A percentile compares a stretch with the other conserved stretches of the same genome.
Evolutionary conservation across 2,329 filamentous ascomycete species (phyloP).

Genomic region (Penicillium sp.): DNA sequence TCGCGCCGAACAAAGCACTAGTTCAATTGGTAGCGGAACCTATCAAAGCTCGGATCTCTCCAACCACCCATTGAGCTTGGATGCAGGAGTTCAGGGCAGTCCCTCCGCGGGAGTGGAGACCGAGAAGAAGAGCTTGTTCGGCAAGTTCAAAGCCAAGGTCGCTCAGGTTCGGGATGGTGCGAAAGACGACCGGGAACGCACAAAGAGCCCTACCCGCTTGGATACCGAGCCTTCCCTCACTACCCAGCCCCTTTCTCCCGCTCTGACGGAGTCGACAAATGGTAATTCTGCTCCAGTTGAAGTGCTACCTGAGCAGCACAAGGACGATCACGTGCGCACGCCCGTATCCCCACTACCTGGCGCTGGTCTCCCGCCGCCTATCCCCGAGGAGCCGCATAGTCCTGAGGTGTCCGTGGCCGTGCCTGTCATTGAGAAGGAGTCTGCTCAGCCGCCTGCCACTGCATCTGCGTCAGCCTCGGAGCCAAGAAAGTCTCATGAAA

Average conservation of each 20-base stretch:
- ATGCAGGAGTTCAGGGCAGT: conserved; percentile 40
- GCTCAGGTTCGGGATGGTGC: conserved; percentile 55
- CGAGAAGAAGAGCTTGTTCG: conserved; percentile 61
- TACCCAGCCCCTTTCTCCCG: conserved; percentile 38
- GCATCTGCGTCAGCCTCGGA: not conserved
- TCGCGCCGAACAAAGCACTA: conserved; percentile 64
- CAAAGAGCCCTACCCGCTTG: conserved; percentile 51
- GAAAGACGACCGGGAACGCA: conserved; percentile 54
- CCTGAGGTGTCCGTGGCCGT: conserved; percentile 24
- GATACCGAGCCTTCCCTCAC: conserved; percentile 36
- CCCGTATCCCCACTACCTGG: conserved; percentile 32
- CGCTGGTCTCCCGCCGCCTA: conserved; percentile 33
- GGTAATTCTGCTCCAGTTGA: conserved; percentile 27
- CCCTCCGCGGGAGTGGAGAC: conserved; percentile 36
- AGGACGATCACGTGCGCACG: conserved; percentile 25
- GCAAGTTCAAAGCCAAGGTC: conserved; percentile 65
- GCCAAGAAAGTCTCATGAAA: not conserved
- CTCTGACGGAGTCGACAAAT: conserved; percentile 22
- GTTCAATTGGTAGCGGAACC: conserved; percentile 63
- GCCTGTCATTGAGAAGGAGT: conserved; percentile 10
- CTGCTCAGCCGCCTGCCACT: not conserved
- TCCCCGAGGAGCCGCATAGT: conserved; percentile 36
- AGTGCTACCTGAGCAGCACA: conserved; percentile 19
- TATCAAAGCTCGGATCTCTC: conserved; percentile 44
- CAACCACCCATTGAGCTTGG: conserved; percentile 37